These are phyloP conservation scores for Filobasidium uniguttulatum DNA, from an alignment of 1,284 basidiomycete species.

Conservation along the genomic window DNA sequence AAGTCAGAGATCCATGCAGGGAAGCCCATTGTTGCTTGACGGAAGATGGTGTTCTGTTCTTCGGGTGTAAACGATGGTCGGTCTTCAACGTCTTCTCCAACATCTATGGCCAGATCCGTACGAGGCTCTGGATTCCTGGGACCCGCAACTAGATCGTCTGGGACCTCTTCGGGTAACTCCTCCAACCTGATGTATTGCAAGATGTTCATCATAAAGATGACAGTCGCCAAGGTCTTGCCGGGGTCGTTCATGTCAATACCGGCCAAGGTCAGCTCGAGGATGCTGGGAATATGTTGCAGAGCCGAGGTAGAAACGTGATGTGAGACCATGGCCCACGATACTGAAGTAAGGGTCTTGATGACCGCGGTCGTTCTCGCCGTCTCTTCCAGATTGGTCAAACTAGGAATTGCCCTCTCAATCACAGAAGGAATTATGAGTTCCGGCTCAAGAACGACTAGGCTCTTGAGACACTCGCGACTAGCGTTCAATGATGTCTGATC, in stretches of 20 bases:
- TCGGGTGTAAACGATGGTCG: conserved; percentile 11
- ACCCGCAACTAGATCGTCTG: conserved; percentile 8
- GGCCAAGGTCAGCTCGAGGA: conserved; percentile 80
- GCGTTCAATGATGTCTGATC: conserved; percentile 40
- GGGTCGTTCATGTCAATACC: conserved; percentile 67
- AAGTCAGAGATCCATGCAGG: conserved; percentile 77
- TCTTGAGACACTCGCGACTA: conserved; percentile 37
- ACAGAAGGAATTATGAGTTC: conserved; percentile 80
- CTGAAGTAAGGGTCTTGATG: conserved; percentile 69
- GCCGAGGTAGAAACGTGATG: conserved; percentile 61
- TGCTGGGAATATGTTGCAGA: conserved; percentile 55
- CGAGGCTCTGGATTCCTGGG: background rate
- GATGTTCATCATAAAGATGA: conserved; percentile 62
- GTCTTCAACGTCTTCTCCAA: conserved; percentile 12
- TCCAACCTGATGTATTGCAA: conserved; percentile 7
- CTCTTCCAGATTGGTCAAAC: conserved; percentile 53
- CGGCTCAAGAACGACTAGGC: conserved; percentile 65
- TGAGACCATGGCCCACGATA: conserved; percentile 63
- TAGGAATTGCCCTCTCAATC: conserved; percentile 78
- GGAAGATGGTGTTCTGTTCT: conserved; percentile 26
- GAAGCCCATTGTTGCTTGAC: conserved; percentile 29
- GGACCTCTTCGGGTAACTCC: conserved; percentile 22
- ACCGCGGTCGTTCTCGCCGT: conserved; percentile 86
- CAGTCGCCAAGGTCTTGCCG: conserved; percentile 70
- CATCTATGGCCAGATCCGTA: background rate